A percentile compares a stretch with the other conserved stretches of the same genome.
Evolutionary conservation across 495 filamentous ascomycete genomes (phyloP).

Genomic region (Penicillium argentinense): DNA sequence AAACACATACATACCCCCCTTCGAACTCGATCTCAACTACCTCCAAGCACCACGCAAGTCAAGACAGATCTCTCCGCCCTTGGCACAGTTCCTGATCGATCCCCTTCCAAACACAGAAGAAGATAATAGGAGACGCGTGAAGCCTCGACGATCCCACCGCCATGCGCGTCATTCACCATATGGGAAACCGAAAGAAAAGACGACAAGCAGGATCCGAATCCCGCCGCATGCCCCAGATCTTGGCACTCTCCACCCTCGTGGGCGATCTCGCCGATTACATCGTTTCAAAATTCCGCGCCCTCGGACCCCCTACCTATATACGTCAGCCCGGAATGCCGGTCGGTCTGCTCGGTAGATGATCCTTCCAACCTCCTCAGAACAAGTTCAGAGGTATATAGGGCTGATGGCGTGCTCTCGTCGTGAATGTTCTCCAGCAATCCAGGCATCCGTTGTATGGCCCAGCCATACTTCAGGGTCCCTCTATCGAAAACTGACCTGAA

Average conservation of each 20-base stretch:
- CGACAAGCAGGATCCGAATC: background rate
- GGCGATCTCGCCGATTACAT: constrained; percentile 7
- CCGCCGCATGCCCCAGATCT: constrained; percentile 1
- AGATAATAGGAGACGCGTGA: no score
- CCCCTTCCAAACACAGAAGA: background rate
- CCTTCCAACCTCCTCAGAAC: background rate
- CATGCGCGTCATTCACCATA: constrained; percentile 9
- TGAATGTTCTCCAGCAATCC: background rate
- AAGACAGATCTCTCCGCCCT: no score
- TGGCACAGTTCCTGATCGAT: background rate
- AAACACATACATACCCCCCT: no score
- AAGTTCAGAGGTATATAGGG: background rate
- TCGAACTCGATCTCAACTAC: no score
- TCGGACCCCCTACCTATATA: background rate
- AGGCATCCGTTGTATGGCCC: background rate
- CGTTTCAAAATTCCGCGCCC: constrained; percentile 9
- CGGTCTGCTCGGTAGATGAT: background rate
- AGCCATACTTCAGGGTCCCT: no score
- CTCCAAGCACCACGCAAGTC: no score
- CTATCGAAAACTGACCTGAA: no score
- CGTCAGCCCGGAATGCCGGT: constrained; percentile 19
- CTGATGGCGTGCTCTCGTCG: background rate
- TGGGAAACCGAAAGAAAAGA: background rate
- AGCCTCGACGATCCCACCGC: background rate
- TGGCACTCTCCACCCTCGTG: constrained; percentile 9